These are phyloP conservation scores for Sonneratia caseolaris DNA, from an alignment of 345 rosid genomes.

Conservation along the genomic window DNA sequence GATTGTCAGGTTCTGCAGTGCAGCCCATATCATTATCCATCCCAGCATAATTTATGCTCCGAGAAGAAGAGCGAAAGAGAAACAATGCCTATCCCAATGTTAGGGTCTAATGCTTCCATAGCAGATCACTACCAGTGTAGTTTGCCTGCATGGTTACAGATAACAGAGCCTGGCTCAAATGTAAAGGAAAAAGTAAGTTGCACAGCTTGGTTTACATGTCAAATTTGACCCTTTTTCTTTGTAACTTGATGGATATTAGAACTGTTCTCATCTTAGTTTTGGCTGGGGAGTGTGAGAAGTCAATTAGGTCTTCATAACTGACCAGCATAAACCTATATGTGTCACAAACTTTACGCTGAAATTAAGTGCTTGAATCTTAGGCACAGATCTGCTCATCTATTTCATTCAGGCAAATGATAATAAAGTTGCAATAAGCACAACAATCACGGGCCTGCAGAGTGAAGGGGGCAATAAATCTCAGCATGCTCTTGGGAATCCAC, in stretches of 20 bases:
- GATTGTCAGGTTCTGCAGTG: slow-evolving; percentile 27
- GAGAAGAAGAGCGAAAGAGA: slow-evolving; percentile 32
- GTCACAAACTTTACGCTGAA: too few relatives aligned
- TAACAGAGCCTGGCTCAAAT: slow-evolving; percentile 35
- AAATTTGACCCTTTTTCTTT: not conserved
- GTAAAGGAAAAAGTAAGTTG: slow-evolving; percentile 18
- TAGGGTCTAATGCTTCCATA: slow-evolving; percentile 31
- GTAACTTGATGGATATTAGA: slow-evolving; percentile 62
- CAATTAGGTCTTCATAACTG: too few relatives aligned
- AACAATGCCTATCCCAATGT: slow-evolving; percentile 24
- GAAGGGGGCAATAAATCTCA: slow-evolving; percentile 38
- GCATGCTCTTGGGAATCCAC: slow-evolving; percentile 24
- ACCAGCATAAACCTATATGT: too few relatives aligned
- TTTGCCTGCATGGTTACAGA: slow-evolving; percentile 67
- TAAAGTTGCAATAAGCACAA: slow-evolving; percentile 23
- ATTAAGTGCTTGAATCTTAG: too few relatives aligned
- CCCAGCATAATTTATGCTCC: slow-evolving; percentile 17
- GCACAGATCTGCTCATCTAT: not conserved
- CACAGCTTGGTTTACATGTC: not conserved
- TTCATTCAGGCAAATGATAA: slow-evolving; percentile 55
- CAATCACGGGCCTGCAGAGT: slow-evolving; percentile 24
- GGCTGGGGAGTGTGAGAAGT: not conserved
- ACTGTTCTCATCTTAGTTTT: not conserved
- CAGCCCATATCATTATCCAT: slow-evolving; percentile 19
- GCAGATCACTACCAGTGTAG: slow-evolving; percentile 52